Evolutionary conservation across 2,329 filamentous ascomycete genomes (phyloP).

Genomic region (Pyrenophora graminea): DNA sequence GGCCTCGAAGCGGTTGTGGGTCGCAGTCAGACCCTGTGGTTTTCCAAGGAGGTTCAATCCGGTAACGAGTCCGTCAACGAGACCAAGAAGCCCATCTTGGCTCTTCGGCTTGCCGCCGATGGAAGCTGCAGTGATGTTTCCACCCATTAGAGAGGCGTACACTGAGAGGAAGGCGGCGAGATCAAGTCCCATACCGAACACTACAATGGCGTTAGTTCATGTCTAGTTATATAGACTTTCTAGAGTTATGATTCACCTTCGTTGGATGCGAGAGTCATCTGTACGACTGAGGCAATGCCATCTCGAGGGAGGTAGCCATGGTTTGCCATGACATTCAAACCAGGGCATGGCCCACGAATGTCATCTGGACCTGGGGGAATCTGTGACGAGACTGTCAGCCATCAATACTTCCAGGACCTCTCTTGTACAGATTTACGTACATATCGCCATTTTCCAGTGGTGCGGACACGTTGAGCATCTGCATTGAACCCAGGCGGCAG

Average conservation of each 20-base stretch:
- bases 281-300: slow-evolving; percentile 7
- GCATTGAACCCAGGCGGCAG: slow-evolving; percentile 16
- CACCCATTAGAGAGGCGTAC: slow-evolving; percentile 17
- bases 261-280: slow-evolving; percentile 11
- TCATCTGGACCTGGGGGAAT: slow-evolving; percentile 11
- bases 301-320: slow-evolving; percentile 9
- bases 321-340: slow-evolving; percentile 11
- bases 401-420: neutral
- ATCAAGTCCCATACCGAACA: slow-evolving; percentile 19
- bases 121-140: slow-evolving; percentile 17
- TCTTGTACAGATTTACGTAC: slow-evolving; percentile 11
- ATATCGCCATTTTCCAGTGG: slow-evolving; percentile 10
- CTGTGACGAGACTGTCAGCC: slow-evolving; percentile 3
- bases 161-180: slow-evolving; percentile 21
- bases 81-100: slow-evolving; percentile 7
- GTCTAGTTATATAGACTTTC: neutral
- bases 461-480: slow-evolving; percentile 20
- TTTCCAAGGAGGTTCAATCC: slow-evolving; percentile 19
- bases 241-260: neutral
- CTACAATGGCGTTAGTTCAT: slow-evolving; percentile 23
- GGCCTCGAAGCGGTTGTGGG: slow-evolving; percentile 25
- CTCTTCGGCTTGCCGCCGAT: slow-evolving; percentile 20
- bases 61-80: slow-evolving; percentile 21
- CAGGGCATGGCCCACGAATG: slow-evolving; percentile 11
- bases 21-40: slow-evolving; percentile 18